Evolutionary conservation across 352 stramenopile species (phyloP).

Genomic region (Phytophthora sp.): DNA sequence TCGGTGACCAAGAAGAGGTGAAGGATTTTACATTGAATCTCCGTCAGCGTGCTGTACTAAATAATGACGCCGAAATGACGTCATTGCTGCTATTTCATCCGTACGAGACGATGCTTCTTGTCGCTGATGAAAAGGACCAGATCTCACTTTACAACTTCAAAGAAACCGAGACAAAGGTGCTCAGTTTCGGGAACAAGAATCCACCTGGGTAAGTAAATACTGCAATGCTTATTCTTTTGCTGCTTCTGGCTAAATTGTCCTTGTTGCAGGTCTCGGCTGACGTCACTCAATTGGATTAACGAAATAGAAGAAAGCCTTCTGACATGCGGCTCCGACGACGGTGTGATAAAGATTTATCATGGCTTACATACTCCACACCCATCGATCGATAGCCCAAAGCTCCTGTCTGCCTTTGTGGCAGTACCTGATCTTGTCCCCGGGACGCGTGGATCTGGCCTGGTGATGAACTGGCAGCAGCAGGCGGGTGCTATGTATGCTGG

Average conservation of each 20-base stretch:
- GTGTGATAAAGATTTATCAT: conserved; percentile 96
- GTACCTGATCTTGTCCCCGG: conserved; percentile 92
- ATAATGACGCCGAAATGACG: conserved; percentile 94
- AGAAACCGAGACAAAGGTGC: conserved; percentile 81
- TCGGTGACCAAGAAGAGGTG: conserved; percentile 66
- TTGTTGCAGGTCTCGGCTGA: conserved; percentile 85
- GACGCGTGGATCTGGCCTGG: conserved; percentile 92
- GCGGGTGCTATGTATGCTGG: conserved; percentile 91
- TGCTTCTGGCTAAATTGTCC: conserved; percentile 11
- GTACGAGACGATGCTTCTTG: conserved; percentile 93
- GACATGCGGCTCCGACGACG: conserved; percentile 96
- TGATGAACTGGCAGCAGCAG: conserved; percentile 97
- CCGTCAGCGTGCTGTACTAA: conserved; percentile 91
- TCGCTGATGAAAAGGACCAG: conserved; percentile 94
- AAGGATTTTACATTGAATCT: conserved; percentile 88
- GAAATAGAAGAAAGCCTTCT: conserved; percentile 93
- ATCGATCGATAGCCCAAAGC: conserved; percentile 50
- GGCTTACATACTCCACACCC: conserved; percentile 72
- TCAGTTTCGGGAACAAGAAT: conserved; percentile 88
- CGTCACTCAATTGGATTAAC: conserved; percentile 97
- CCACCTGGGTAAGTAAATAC: conserved; percentile 64
- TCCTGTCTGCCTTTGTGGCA: conserved; percentile 94
- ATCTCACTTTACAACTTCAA: conserved; percentile 97
- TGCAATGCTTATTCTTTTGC: conserved; percentile 2
- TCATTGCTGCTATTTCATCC: conserved; percentile 97